Conservation (phyloP, 257 asterid genomes). For the Cynanchum wilfordii region DNA sequence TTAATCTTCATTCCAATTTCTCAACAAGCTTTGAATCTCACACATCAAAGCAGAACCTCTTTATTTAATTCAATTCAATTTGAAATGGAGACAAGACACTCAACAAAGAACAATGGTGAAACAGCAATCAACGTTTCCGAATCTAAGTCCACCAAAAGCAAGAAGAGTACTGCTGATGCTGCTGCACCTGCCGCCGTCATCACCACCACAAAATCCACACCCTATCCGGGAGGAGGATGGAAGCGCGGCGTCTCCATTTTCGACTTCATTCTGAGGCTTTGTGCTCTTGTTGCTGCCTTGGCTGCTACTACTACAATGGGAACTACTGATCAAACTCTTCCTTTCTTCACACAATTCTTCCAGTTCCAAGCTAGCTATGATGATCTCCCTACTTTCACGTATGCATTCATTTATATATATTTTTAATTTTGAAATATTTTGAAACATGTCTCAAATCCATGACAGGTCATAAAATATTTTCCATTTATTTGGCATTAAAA, state of each 20-base stretch:
- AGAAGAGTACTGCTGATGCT: neutral
- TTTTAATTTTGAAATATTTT: no score
- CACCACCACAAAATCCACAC: slow-evolving; percentile 31
- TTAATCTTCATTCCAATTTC: neutral
- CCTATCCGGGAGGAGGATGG: slow-evolving; percentile 32
- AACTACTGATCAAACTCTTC: slow-evolving; percentile 73
- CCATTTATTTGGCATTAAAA: no score
- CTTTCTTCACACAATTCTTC: slow-evolving; percentile 76
- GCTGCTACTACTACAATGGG: slow-evolving; percentile 76
- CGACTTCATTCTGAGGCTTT: slow-evolving; percentile 62
- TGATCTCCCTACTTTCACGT: slow-evolving; percentile 79
- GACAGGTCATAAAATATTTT: no score
- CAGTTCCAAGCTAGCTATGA: slow-evolving; percentile 83
- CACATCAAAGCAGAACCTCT: neutral
- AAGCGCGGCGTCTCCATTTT: slow-evolving; percentile 62
- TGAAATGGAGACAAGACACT: slow-evolving; percentile 31
- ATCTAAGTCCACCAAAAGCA: slow-evolving; percentile 39
- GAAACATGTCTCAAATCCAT: no score
- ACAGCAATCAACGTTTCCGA: slow-evolving; percentile 45
- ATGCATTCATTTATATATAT: neutral
- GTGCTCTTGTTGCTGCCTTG: slow-evolving; percentile 55
- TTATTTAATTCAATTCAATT: neutral
- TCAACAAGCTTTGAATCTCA: slow-evolving; percentile 7
- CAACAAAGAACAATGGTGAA: slow-evolving; percentile 30
- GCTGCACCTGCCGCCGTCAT: slow-evolving; percentile 15